Evolutionary conservation across 805 yeast genomes (phyloP).

Genomic region (Ogataea kodamae): DNA sequence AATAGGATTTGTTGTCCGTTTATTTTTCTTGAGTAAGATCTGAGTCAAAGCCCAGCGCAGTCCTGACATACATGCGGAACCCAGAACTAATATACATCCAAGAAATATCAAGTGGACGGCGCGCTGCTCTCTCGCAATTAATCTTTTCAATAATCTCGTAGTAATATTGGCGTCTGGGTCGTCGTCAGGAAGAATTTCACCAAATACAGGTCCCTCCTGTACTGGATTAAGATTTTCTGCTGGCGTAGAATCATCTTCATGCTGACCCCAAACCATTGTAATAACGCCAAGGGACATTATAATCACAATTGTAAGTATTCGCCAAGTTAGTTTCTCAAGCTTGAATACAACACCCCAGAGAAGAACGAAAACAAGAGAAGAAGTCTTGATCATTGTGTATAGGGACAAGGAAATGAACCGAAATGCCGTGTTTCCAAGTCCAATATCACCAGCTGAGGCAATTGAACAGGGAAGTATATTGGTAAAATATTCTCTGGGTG

Average conservation of each 20-base stretch:
- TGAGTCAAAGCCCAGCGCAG: slow-evolving; percentile 95
- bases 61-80: slow-evolving; percentile 81
- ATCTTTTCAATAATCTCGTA: slow-evolving; percentile 14
- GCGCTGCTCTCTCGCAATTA: slow-evolving; percentile 4
- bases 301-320: slow-evolving; percentile 63
- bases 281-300: slow-evolving; percentile 82
- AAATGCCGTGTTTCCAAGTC: slow-evolving; percentile 83
- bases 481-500: slow-evolving; percentile 40
- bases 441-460: slow-evolving; percentile 91
- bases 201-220: slow-evolving; percentile 15
- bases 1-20: slow-evolving; percentile 68
- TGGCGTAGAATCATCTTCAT: slow-evolving; percentile 22
- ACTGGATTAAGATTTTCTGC: slow-evolving; percentile 4
- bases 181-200: slow-evolving; percentile 22
- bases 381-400: slow-evolving; percentile 91
- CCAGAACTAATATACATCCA: slow-evolving; percentile 73
- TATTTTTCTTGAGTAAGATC: slow-evolving; percentile 60
- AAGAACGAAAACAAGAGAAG: slow-evolving; percentile 82
- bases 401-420: slow-evolving; percentile 74
- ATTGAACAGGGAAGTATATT: slow-evolving; percentile 79
- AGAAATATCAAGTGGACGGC: slow-evolving; percentile 32
- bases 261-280: slow-evolving; percentile 72
- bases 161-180: slow-evolving; percentile 2
- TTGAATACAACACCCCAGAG: slow-evolving; percentile 81
- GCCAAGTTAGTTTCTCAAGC: slow-evolving; percentile 70